Evolutionary conservation across 495 filamentous ascomycete species (phyloP).

Genomic region (Hypoxylon perforatum): DNA sequence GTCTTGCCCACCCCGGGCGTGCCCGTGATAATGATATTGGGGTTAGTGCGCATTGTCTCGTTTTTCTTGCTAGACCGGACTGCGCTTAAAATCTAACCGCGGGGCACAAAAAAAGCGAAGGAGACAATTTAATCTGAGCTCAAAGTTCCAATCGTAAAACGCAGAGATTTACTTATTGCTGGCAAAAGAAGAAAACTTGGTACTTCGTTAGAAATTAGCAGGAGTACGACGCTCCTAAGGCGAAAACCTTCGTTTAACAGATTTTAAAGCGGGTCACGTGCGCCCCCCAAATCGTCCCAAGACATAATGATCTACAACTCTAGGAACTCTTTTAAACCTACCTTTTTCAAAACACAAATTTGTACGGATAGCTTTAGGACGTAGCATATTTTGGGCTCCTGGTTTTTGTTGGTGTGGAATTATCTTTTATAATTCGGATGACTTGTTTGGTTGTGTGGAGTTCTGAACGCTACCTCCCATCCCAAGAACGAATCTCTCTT

Average conservation of each 20-base stretch:
- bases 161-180: too few relatives aligned
- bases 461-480: slow-evolving; percentile 25
- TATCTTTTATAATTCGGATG: slow-evolving; percentile 35
- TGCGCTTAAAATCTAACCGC: too few relatives aligned
- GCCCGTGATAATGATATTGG: slow-evolving; percentile 95
- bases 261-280: slow-evolving; percentile 29
- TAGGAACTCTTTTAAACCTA: not conserved
- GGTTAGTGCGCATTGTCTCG: slow-evolving; percentile 66
- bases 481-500: slow-evolving; percentile 16
- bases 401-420: slow-evolving; percentile 4
- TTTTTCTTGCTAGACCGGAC: slow-evolving; percentile 32
- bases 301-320: not conserved
- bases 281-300: slow-evolving; percentile 4
- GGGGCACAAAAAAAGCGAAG: not conserved
- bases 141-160: too few relatives aligned
- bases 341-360: not conserved
- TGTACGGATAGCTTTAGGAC: too few relatives aligned
- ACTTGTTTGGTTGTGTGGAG: slow-evolving; percentile 3
- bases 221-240: not conserved
- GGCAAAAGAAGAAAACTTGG: too few relatives aligned
- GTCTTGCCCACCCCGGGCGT: slow-evolving; percentile 97
- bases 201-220: too few relatives aligned
- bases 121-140: too few relatives aligned
- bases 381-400: not conserved
- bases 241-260: slow-evolving; percentile 1